These are phyloP conservation scores for Iris macrosiphon DNA, from an alignment of 106 monocot genomes.

Conservation along the genomic window DNA sequence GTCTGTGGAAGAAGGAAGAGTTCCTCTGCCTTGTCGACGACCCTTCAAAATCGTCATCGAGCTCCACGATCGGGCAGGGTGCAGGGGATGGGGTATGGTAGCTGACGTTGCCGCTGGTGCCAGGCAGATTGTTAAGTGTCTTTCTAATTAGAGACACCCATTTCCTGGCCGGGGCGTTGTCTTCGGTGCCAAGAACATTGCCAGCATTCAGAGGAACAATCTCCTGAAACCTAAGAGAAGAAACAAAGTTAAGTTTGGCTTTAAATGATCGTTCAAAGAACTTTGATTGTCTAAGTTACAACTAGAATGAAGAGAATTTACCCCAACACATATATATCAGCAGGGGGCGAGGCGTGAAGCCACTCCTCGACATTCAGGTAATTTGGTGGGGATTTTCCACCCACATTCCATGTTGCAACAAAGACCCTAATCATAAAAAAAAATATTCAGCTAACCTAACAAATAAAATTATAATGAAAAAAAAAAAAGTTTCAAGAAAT, in stretches of 20 bases:
- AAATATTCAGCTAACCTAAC: background rate
- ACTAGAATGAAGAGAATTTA: conserved; percentile 3
- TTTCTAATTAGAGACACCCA: conserved; percentile 61
- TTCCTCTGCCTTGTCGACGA: conserved; percentile 38
- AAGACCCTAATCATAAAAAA: conserved; percentile 34
- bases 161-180: conserved; percentile 64
- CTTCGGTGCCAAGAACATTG: conserved; percentile 70
- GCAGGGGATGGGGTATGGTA: conserved; percentile 59
- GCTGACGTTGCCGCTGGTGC: conserved; percentile 16
- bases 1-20: conserved; percentile 42
- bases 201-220: conserved; percentile 77
- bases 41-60: conserved; percentile 55
- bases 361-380: conserved; percentile 69
- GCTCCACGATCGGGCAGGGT: conserved; percentile 46
- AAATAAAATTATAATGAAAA: background rate
- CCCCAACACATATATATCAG: conserved; percentile 85
- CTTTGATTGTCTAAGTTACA: background rate
- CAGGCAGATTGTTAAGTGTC: conserved; percentile 59
- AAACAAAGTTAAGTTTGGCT: background rate
- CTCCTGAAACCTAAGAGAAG: conserved; percentile 49
- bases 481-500: background rate
- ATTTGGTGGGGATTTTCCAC: conserved; percentile 67
- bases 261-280: background rate
- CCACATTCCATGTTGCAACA: conserved; percentile 83
- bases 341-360: conserved; percentile 68